These are phyloP conservation scores for Rhododendron williamsianum DNA, from an alignment of 148 eudicot species.

Conservation along the genomic window DNA sequence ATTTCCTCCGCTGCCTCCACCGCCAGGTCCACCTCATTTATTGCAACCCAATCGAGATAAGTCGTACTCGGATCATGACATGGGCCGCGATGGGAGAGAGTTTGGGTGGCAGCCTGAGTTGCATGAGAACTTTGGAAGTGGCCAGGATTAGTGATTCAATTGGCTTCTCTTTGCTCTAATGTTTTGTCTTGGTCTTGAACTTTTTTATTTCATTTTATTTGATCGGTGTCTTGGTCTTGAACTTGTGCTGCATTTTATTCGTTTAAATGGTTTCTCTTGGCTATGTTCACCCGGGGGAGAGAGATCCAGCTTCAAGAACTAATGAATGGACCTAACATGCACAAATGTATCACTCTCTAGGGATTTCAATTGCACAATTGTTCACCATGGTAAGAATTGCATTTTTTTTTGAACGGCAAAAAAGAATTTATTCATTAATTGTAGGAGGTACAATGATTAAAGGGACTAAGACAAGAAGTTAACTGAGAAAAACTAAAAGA, in stretches of 20 bases:
- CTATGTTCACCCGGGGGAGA: too few relatives aligned
- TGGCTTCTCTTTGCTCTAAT: not conserved
- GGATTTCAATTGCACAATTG: too few relatives aligned
- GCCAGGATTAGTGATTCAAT: constrained; percentile 26
- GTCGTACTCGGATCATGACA: constrained; percentile 33
- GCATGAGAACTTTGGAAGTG: constrained; percentile 43
- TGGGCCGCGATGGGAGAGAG: constrained; percentile 43
- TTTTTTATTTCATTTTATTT: too few relatives aligned
- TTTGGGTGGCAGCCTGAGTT: constrained; percentile 55
- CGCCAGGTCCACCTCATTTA: constrained; percentile 47
- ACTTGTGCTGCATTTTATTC: not conserved
- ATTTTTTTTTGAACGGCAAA: too few relatives aligned
- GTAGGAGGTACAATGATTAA: too few relatives aligned
- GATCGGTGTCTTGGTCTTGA: not conserved
- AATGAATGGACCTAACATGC: too few relatives aligned
- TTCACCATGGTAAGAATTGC: constrained; percentile 56
- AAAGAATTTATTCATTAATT: too few relatives aligned
- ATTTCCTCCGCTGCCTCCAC: constrained; percentile 63
- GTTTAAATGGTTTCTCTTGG: not conserved
- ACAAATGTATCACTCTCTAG: too few relatives aligned
- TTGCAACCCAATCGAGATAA: constrained; percentile 44
- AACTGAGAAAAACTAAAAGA: too few relatives aligned
- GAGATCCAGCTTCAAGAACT: too few relatives aligned
- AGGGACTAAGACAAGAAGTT: too few relatives aligned
- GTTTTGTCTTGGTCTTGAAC: not conserved